These are phyloP conservation scores for Phialophora expanda DNA, from an alignment of 2,329 filamentous ascomycete genomes.

Conservation along the genomic window DNA sequence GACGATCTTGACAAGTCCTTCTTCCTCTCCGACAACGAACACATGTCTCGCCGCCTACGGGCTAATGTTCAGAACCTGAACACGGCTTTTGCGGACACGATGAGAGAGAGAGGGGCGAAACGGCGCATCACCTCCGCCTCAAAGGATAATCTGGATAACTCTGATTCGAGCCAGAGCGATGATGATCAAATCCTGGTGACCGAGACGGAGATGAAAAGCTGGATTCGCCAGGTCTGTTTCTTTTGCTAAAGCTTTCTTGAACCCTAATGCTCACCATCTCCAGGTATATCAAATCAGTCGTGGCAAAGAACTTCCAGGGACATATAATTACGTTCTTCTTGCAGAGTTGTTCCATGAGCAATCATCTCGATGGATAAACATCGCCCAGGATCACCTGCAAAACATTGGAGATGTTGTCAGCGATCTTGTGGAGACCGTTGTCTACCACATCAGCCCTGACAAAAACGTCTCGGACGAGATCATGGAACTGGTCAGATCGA, in stretches of 20 bases:
- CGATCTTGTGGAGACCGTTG: constrained; percentile 39
- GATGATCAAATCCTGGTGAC: background rate
- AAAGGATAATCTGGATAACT: constrained; percentile 5
- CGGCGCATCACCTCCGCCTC: constrained; percentile 14
- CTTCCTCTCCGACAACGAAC: constrained; percentile 32
- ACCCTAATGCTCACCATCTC: constrained; percentile 1
- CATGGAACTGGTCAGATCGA: constrained; percentile 35
- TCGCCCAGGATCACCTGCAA: constrained; percentile 41
- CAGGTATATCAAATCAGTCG: constrained; percentile 26
- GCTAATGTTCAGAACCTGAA: constrained; percentile 41
- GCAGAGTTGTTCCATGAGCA: constrained; percentile 46
- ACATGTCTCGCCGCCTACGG: constrained; percentile 41
- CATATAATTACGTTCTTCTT: constrained; percentile 44
- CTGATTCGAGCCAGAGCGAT: background rate
- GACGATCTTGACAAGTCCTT: constrained; percentile 47
- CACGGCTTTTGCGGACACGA: constrained; percentile 40
- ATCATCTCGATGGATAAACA: constrained; percentile 43
- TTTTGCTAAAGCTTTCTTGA: no score
- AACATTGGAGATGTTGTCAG: constrained; percentile 38
- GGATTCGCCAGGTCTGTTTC: no score
- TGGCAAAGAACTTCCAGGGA: constrained; percentile 46
- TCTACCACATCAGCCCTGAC: constrained; percentile 37
- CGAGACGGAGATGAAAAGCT: constrained; percentile 2
- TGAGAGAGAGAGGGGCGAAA: constrained; percentile 25
- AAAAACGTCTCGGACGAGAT: constrained; percentile 36